Conservation (phyloP, 768 basidiomycete species). For the Suillus subalutaceus region DNA sequence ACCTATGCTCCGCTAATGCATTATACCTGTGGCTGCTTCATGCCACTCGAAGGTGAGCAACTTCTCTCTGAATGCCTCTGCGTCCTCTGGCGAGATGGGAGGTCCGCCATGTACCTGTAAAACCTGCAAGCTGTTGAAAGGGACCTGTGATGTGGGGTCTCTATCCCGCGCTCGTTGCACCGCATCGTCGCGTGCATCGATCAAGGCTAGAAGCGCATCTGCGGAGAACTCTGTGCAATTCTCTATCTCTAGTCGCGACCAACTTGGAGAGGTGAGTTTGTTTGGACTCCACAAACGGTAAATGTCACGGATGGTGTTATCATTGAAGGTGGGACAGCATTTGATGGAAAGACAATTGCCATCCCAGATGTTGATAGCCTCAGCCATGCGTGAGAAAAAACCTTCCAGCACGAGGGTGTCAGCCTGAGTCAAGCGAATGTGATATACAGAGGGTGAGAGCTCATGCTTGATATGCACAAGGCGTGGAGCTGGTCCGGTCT, state of each 20-base stretch:
- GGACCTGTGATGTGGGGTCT: background rate
- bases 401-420: slow-evolving; percentile 5
- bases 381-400: background rate
- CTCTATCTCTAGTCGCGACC: slow-evolving; percentile 6
- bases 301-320: background rate
- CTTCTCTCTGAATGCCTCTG: background rate
- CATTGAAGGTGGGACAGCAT: background rate
- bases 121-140: background rate
- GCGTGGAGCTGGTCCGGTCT: slow-evolving; percentile 52
- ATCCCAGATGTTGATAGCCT: slow-evolving; percentile 1
- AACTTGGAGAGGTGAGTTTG: slow-evolving; percentile 2
- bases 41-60: background rate
- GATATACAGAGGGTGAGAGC: background rate
- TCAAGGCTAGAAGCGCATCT: background rate
- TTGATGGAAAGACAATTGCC: slow-evolving; percentile 1
- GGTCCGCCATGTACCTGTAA: background rate
- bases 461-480: slow-evolving; percentile 5
- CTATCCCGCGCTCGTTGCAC: slow-evolving; percentile 2
- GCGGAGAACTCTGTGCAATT: background rate
- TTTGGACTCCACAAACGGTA: background rate
- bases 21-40: slow-evolving; percentile 2
- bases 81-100: background rate
- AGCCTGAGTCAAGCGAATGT: background rate
- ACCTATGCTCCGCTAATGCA: slow-evolving; percentile 1
- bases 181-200: slow-evolving; percentile 1